phyloP scores from a whole-genome alignment of 805 yeast genomes.

The Torulaspora microellipsoides region DNA sequence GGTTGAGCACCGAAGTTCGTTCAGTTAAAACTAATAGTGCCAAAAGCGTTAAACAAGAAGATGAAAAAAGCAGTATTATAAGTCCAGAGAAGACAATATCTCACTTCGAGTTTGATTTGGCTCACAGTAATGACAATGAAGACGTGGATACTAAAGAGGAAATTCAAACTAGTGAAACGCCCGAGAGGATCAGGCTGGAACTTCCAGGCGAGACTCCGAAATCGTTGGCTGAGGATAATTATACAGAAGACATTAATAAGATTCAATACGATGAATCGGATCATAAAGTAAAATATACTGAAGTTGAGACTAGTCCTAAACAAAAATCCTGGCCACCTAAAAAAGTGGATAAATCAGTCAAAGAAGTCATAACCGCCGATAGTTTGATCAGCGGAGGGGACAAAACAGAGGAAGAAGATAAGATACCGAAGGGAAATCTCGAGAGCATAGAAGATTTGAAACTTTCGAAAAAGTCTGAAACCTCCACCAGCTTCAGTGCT shows the following conservation, averaged over 20 bases:
- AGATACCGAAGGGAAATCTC: too few relatives aligned
- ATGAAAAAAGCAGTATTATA: constrained; percentile 4
- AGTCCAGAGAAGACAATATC: constrained; percentile 16
- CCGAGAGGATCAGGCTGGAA: constrained; percentile 2
- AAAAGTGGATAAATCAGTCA: constrained; percentile 17
- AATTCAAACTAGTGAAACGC: constrained; percentile 8
- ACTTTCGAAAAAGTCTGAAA: not conserved
- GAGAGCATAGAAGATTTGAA: not conserved
- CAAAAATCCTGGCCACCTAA: constrained; percentile 29
- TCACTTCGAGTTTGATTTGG: constrained; percentile 4
- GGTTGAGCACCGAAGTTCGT: constrained; percentile 20
- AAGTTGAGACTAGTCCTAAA: not conserved
- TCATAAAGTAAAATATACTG: not conserved
- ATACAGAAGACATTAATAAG: constrained; percentile 1
- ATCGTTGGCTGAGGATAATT: constrained; percentile 11
- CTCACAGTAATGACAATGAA: not conserved
- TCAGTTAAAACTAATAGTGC: not conserved
- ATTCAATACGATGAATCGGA: not conserved
- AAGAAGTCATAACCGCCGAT: too few relatives aligned
- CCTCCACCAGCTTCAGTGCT: not conserved
- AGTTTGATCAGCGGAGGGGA: too few relatives aligned
- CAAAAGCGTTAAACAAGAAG: not conserved
- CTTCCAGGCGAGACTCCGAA: constrained; percentile 19
- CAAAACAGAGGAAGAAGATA: too few relatives aligned
- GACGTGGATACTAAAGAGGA: constrained; percentile 4